These are phyloP conservation scores for Ophiocordyceps sinensis DNA, from an alignment of 2,329 filamentous ascomycete species.

Conservation along the genomic window DNA sequence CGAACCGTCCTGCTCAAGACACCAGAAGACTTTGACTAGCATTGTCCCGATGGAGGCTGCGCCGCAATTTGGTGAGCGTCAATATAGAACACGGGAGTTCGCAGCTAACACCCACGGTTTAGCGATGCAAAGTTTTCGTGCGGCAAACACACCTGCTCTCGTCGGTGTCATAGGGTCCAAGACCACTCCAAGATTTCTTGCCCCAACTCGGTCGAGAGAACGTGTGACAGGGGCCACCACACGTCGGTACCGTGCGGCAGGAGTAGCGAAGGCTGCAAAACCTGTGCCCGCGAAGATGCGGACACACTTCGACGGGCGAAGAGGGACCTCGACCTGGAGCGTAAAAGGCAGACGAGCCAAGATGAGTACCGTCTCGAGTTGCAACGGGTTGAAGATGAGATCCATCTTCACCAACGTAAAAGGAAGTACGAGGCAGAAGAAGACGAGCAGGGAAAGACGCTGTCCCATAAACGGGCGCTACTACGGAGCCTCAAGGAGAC, in stretches of 20 bases:
- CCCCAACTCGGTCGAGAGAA: slow-evolving; percentile 19
- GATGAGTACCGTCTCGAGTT: slow-evolving; percentile 29
- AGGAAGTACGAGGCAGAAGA: slow-evolving; percentile 29
- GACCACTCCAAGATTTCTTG: slow-evolving; percentile 39
- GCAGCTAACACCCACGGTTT: slow-evolving; percentile 3
- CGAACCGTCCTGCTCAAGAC: slow-evolving; percentile 28
- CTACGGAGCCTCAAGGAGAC: slow-evolving; percentile 25
- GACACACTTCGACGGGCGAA: slow-evolving; percentile 25
- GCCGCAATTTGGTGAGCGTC: slow-evolving; percentile 40
- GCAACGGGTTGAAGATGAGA: slow-evolving; percentile 36
- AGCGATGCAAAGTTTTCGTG: slow-evolving; percentile 40
- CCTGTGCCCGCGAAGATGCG: slow-evolving; percentile 36
- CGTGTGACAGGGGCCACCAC: slow-evolving; percentile 38
- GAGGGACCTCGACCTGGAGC: slow-evolving; percentile 36
- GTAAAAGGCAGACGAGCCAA: slow-evolving; percentile 27
- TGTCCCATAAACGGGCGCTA: slow-evolving; percentile 32
- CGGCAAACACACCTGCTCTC: slow-evolving; percentile 41
- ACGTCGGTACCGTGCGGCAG: slow-evolving; percentile 29
- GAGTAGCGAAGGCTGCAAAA: slow-evolving; percentile 24
- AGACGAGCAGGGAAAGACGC: slow-evolving; percentile 23
- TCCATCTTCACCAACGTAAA: slow-evolving; percentile 29
- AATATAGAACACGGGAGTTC: neutral
- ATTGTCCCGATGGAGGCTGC: slow-evolving; percentile 60
- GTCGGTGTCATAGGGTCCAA: slow-evolving; percentile 44
- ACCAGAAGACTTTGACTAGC: slow-evolving; percentile 42